Evolutionary conservation across 2,329 filamentous ascomycete genomes (phyloP), one percentile per base, ranked within the genome.

Genomic region (Paramyrothecium sp.): DNA sequence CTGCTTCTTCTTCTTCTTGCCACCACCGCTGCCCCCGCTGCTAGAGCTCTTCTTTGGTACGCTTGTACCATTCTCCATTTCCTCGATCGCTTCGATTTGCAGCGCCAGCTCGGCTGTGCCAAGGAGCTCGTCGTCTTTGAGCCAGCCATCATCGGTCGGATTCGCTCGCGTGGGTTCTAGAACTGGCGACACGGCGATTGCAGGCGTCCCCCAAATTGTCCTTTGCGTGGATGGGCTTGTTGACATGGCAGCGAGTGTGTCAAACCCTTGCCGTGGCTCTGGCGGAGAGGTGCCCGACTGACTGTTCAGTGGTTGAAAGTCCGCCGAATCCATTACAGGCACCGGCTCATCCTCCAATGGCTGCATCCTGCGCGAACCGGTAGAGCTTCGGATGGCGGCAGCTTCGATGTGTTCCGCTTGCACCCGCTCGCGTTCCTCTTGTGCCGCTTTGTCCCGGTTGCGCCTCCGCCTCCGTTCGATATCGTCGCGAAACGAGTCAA

Each of bases 151-250:
- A 60, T 92, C 86, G 11, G 54, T 56, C 4, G 59, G 26, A 54
- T 59, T 58, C 71, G 65, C 12, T n/a, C 54, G 58, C 1, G 73
- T 60, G 3, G 80, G 70, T 26, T 73, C 73, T 26, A 86, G 66
- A 12, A 83, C 81, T 2, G 87, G 85, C 3, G 85, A 87, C 1
- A 75, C 76, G 0, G 86, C 77, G 3, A 96, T 76, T 0, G 83
- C 86, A 3, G 84, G 81, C 1, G 94, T 98, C n/a, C 94, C 94
- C 94, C 94, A 98, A 1, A 98, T 91, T 0, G 94, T 98, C 60
- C 87, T 87, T 46, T 84, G 79, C 1, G 86, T 85, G 7, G 86
- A 88, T 0, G 93, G 92, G 60, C 90, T 96, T 1, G 90, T 93
- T 3, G 91, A 93, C 63, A 93, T 87, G 2, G 88, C 89, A 1